Evolutionary conservation across 345 rosid species (phyloP).

Genomic region (Eucalyptus pauciflora): DNA sequence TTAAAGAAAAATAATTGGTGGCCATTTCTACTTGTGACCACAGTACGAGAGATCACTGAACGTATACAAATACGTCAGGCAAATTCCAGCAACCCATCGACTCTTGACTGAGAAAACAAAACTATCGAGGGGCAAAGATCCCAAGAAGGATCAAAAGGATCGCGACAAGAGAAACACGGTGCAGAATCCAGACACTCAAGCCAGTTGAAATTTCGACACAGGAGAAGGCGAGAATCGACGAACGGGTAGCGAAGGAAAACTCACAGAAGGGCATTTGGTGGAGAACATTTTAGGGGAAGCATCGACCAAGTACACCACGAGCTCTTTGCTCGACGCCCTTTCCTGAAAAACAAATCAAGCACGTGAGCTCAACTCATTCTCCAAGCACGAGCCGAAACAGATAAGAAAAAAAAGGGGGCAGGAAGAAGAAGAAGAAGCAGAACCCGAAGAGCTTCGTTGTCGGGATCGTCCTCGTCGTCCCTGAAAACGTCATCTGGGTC

Average conservation of each 20-base stretch:
- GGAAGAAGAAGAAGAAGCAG: neutral
- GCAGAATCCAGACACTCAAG: neutral
- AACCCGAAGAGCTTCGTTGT: slow-evolving; percentile 52
- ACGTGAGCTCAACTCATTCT: neutral
- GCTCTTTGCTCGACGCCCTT: slow-evolving; percentile 57
- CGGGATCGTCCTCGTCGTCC: slow-evolving; percentile 76
- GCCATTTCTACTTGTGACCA: neutral
- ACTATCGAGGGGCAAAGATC: neutral
- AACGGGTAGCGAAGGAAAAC: neutral
- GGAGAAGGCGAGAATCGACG: neutral
- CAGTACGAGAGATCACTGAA: neutral
- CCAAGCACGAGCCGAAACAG: neutral
- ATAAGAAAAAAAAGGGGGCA: neutral
- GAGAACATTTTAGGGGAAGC: slow-evolving; percentile 87
- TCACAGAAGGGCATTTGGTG: slow-evolving; percentile 39
- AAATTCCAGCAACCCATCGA: neutral
- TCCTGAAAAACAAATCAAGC: slow-evolving; percentile 18
- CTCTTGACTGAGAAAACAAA: neutral
- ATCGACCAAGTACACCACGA: slow-evolving; percentile 65
- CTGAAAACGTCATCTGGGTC: slow-evolving; percentile 90
- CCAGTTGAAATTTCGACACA: neutral
- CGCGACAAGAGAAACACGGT: neutral
- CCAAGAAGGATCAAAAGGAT: neutral
- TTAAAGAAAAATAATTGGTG: neutral
- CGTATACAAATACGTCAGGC: neutral